Evolutionary conservation across 768 basidiomycete genomes (phyloP).

Genomic region (Cytidiella melzeri): DNA sequence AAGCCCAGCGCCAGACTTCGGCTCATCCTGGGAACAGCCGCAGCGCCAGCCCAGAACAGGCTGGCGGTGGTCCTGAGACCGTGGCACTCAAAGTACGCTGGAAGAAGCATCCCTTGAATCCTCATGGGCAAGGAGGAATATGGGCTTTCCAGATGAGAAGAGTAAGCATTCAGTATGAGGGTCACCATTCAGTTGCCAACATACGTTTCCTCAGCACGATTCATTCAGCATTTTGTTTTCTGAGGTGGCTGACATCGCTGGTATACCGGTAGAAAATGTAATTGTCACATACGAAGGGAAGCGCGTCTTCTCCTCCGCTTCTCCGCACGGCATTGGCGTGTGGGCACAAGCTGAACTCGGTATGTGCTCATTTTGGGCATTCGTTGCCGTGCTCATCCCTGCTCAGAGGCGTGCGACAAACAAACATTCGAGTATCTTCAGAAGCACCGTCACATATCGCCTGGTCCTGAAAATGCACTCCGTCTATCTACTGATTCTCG

Average conservation of each 20-base stretch:
- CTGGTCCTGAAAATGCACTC: neutral
- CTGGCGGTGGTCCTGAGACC: constrained; percentile 27
- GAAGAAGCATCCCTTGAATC: constrained; percentile 56
- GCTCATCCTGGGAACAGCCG: constrained; percentile 13
- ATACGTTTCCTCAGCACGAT: constrained; percentile 41
- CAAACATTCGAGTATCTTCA: constrained; percentile 60
- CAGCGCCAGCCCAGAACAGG: constrained; percentile 18
- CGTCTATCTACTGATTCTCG: neutral
- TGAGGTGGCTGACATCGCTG: constrained; percentile 55
- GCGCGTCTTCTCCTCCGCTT: constrained; percentile 64
- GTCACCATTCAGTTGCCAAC: neutral
- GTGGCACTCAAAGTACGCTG: constrained; percentile 56
- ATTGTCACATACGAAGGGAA: constrained; percentile 56
- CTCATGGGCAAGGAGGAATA: constrained; percentile 29
- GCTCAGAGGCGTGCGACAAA: constrained; percentile 60
- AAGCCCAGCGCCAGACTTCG: constrained; percentile 24
- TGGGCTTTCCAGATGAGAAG: constrained; percentile 55
- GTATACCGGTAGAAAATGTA: constrained; percentile 43
- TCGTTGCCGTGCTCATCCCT: constrained; percentile 4
- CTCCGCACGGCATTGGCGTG: constrained; percentile 57
- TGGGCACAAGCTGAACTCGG: constrained; percentile 67
- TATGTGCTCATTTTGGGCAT: constrained; percentile 22
- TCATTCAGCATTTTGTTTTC: constrained; percentile 62
- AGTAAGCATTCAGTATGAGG: constrained; percentile 31
- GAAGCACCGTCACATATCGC: constrained; percentile 21